Evolutionary conservation across 225 moss, liverwort and hornwort genomes (phyloP), one percentile per base, ranked within the genome.

Genomic region (Physcomitrium patens): DNA sequence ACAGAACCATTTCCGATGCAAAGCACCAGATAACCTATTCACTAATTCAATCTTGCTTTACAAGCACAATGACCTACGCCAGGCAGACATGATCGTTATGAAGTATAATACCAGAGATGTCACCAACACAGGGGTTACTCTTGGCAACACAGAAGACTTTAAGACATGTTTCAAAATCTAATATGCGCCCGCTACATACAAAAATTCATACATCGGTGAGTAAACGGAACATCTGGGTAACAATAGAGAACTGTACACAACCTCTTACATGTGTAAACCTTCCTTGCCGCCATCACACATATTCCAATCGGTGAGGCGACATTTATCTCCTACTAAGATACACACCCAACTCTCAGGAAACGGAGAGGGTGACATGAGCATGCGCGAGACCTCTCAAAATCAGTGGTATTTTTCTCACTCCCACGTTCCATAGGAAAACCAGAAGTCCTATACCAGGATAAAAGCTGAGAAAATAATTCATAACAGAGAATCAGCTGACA

Each of bases 201-300:
- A 80, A 65, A 69, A 69, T 78, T 58, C 85, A 62, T 76, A 73
- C 82, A 80, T 82, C 80, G 78, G 77, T 82, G 80, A 72, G 75
- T 60, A 60, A 83, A 83, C 77, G 81, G 78, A 78, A 76, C 76
- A 73, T 79, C 64, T 63, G 28, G 76, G 69, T 82, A 85, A 85
- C 77, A 85, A 78, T 66, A 83, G 78, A 83, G 79, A 88, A 80
- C 85, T 89, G 74, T 87, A 87, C 81, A 89, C 85, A 83, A 83
- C 85, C 85, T 80, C 80, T 80, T 77, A 81, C 85, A 89, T 73
- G 83, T 74, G 78, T 70, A 17, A 73, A 80, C 78, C 72, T 78
- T 78, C 74, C 71, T 64, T 62, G 78, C 76, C 59, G 69, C 80
- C 80, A 43, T 70, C 82, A 85, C 78, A n/a, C 42, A 58, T 17